Base-by-base conservation (phyloP, 2,329 filamentous ascomycete species). In the Ascochyta viciae-villosae region DNA sequence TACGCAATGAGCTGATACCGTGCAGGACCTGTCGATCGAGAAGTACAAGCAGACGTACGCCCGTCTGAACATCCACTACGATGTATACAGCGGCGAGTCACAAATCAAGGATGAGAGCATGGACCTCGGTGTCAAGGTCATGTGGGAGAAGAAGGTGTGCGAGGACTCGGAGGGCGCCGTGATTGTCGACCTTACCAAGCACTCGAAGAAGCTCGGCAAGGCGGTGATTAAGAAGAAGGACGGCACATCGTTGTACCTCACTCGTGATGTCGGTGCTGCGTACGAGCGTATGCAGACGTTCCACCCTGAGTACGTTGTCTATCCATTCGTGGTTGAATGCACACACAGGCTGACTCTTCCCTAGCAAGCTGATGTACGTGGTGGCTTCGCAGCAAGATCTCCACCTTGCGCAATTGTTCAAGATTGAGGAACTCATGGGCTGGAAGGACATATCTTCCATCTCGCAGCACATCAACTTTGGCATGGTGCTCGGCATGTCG, bases 1-100 rank as follows among this genome's bases (percentile, higher is more conserved):
- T 2, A 10, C n/a, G 9, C 1, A 3, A 12, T 6, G 29, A 54
- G 43, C 61, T 68, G 39, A 68, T 26, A 26, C 6, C 9, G 15
- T 13, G 1, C n/a, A 67, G 71, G 83, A 87, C 47, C 76, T 87
- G 40, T 87, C 83, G 61, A 88, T 88, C 63, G 79, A 83, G 60
- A 85, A 86, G 69, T 88, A 88, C 76, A 85, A 84, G 72, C 75
- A 85, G 65, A 87, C 85, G 26, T 88, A 88, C 66, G 83, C 83
- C 40, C 82, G 85, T 41, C 77, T 89, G 29, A 88, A 88, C 76
- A 87, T 89, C 65, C 77, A 79, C 52, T 89, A 87, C 64, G 85
- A 88, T 61, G 84, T 86, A 51, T 89, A 88, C 75, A 86, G 85
- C 12, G 88, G 89, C 24, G 89, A 91, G 74, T 90, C 87, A 0